phyloP scores from a whole-genome alignment of 176 grass and related monocot species.

The Carex littledalei region DNA sequence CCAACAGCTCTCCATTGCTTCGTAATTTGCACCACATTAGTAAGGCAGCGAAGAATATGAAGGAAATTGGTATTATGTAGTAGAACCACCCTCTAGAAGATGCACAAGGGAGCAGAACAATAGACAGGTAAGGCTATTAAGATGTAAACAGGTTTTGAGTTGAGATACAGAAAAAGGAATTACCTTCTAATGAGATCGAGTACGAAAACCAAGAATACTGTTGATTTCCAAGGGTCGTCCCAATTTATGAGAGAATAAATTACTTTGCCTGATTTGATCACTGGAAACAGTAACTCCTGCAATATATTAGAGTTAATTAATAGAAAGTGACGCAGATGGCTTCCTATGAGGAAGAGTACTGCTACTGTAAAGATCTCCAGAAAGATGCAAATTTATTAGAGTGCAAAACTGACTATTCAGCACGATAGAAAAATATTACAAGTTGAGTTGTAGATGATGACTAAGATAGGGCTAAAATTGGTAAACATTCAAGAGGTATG shows the following conservation, averaged over 20 bases:
- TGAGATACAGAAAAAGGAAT: conserved; percentile 19
- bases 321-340: neutral
- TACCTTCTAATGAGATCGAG: conserved; percentile 62
- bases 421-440: too few species aligned
- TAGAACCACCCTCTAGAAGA: conserved; percentile 45
- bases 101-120: conserved; percentile 8
- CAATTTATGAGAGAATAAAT: conserved; percentile 55
- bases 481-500: neutral
- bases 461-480: conserved; percentile 11
- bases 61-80: conserved; percentile 34
- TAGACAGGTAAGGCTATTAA: neutral
- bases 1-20: conserved; percentile 37
- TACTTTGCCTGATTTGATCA: conserved; percentile 46
- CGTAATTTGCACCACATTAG: conserved; percentile 58
- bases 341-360: neutral
- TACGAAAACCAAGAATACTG: conserved; percentile 61
- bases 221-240: conserved; percentile 67
- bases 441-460: neutral
- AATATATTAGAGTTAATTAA: conserved; percentile 22
- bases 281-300: conserved; percentile 65
- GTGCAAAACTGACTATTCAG: too few species aligned
- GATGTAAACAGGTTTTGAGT: conserved; percentile 17
- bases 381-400: too few species aligned
- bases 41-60: conserved; percentile 39
- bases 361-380: too few species aligned